phyloP scores from a whole-genome alignment of 2,329 filamentous ascomycete species.

The Dactylonectria estremocensis region DNA sequence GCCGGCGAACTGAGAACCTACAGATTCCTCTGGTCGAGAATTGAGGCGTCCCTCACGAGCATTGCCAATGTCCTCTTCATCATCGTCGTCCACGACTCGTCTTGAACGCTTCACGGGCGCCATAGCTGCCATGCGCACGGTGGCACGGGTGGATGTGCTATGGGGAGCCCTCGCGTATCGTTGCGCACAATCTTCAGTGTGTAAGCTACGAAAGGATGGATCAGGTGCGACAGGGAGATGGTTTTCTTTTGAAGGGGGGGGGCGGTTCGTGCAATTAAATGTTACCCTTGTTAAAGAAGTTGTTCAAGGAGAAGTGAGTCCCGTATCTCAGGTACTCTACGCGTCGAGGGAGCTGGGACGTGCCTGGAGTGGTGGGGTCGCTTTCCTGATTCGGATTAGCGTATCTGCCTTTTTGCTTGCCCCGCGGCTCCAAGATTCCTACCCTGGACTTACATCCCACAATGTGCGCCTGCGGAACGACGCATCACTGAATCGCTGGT shows the following conservation, averaged over 20 bases:
- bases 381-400: conserved; percentile 34
- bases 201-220: too few species aligned
- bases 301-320: neutral
- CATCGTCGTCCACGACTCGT: conserved; percentile 54
- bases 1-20: conserved; percentile 50
- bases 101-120: conserved; percentile 61
- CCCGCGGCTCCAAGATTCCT: conserved; percentile 7
- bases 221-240: neutral
- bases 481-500: neutral
- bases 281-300: neutral
- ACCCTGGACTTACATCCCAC: conserved; percentile 12
- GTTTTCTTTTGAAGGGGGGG: too few species aligned
- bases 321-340: conserved; percentile 43
- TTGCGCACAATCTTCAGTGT: neutral
- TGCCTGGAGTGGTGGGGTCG: conserved; percentile 29
- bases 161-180: neutral
- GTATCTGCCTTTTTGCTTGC: neutral
- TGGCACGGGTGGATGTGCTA: conserved; percentile 15
- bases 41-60: conserved; percentile 60
- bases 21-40: conserved; percentile 56
- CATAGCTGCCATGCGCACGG: conserved; percentile 44
- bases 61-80: conserved; percentile 52
- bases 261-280: neutral
- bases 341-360: conserved; percentile 38
- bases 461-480: neutral